Evolutionary conservation across 129 eudicot genomes (phyloP).

Genomic region (Lactuca saligna): DNA sequence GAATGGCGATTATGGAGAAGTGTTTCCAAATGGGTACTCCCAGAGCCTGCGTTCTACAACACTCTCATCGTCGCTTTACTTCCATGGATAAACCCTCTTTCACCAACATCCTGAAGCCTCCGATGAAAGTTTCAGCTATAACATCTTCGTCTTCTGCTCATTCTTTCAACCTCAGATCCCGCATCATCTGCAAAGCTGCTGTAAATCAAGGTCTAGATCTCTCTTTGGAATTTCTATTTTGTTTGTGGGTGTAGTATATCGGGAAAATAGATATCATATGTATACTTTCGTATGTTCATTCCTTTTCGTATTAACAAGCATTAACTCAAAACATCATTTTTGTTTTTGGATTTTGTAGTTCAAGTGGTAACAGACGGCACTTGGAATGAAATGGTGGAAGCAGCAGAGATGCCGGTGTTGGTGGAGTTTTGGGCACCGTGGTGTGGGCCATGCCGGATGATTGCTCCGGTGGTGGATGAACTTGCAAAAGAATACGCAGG

Average conservation of each 20-base stretch:
- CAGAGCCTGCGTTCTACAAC: not conserved
- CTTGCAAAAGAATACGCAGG: slow-evolving; percentile 61
- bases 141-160: not conserved
- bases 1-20: not conserved
- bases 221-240: no score
- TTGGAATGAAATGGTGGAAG: slow-evolving; percentile 41
- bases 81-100: not conserved
- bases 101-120: not conserved
- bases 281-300: no score
- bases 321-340: not conserved
- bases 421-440: slow-evolving; percentile 73
- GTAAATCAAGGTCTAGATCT: not conserved
- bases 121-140: not conserved
- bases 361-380: slow-evolving; percentile 44
- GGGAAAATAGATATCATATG: no score
- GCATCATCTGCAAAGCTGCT: not conserved
- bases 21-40: not conserved
- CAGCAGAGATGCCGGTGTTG: slow-evolving; percentile 37
- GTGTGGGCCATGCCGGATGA: slow-evolving; percentile 69
- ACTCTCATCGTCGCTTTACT: not conserved
- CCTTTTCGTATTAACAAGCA: not conserved
- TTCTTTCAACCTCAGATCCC: not conserved
- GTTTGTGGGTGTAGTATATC: not conserved
- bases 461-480: slow-evolving; percentile 57
- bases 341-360: slow-evolving; percentile 23